Base-by-base conservation (phyloP, 2,329 filamentous ascomycete genomes). In the Ustulina deusta region DNA sequence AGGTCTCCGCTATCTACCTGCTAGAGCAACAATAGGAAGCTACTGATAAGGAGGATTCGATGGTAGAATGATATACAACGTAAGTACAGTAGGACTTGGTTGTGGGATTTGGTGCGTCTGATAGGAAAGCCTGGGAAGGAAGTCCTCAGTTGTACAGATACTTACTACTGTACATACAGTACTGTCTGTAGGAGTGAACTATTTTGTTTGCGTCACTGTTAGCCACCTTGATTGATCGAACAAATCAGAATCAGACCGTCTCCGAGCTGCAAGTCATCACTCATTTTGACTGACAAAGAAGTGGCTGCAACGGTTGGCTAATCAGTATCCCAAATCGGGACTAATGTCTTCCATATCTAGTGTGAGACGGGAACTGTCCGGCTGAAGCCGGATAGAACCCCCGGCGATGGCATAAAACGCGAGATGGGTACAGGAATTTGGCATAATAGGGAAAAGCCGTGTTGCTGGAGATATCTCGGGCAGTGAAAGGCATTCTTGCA, bases 351-450 rank as follows among this genome's bases (percentile, higher is more conserved):
- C 20, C 25, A 46, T 46, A 46, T 6, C 20, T 25, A 46, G 25
- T 42, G 42, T 25, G 9, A 51, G 44, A 25, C n/a, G 7, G 20
- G 17, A 52, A 15, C 49, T 51, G 44, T 54, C 58, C n/a, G n/a
- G n/a, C n/a, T n/a, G n/a, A n/a, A 22, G 34, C 59, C 58, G n/a
- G 36, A 29, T 9, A 61, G 34, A 54, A 52, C 13, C 32, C 13
- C 32, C 42, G 15, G 58, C 13, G 36, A 63, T 61, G 59, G 32
- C 58, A 64, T 32, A 58, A 59, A 51, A 20, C 34, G 60, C 60
- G 55, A 52, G 51, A 36, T 52, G 15, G 42, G 22, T 34, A 22
- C n/a, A 17, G 22, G 10, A 15, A 34, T 36, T 10, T 49, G 7
- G 29, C 3, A 38, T 60, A 15, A 40, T 38, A 48, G 13, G 44